Conservation (phyloP, 768 basidiomycete genomes). For the Suillus discolor region DNA sequence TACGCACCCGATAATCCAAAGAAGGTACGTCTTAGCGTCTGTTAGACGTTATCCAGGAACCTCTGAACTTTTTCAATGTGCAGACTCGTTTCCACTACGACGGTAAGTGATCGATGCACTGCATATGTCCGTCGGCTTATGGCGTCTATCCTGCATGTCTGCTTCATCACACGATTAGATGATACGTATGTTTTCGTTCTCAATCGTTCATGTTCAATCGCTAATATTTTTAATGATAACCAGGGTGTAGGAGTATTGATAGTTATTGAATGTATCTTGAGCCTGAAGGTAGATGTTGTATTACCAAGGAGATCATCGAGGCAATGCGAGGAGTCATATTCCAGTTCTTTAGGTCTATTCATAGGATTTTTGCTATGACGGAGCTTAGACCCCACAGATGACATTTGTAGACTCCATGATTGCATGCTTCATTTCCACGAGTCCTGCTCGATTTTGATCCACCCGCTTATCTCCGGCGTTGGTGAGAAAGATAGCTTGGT, state of each 20-base stretch:
- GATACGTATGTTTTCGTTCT: conserved; percentile 53
- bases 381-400: neutral
- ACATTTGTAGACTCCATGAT: neutral
- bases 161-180: conserved; percentile 38
- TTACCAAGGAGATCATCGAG: conserved; percentile 3
- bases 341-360: neutral
- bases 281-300: conserved; percentile 20
- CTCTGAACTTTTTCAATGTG: conserved; percentile 17
- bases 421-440: neutral
- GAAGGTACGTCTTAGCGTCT: conserved; percentile 54
- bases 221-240: conserved; percentile 9
- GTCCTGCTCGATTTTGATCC: neutral
- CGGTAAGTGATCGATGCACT: conserved; percentile 45
- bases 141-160: conserved; percentile 9
- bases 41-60: neutral
- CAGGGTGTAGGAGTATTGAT: conserved; percentile 34
- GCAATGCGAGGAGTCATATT: neutral
- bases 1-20: conserved; percentile 84
- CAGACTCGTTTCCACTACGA: conserved; percentile 85
- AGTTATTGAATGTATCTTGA: conserved; percentile 12
- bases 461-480: neutral
- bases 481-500: neutral
- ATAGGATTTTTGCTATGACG: neutral
- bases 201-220: neutral
- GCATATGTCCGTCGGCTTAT: conserved; percentile 18